Evolutionary conservation across 371 early-diverging fungal genomes (phyloP).

Genomic region (Syncephalastrum sp.): DNA sequence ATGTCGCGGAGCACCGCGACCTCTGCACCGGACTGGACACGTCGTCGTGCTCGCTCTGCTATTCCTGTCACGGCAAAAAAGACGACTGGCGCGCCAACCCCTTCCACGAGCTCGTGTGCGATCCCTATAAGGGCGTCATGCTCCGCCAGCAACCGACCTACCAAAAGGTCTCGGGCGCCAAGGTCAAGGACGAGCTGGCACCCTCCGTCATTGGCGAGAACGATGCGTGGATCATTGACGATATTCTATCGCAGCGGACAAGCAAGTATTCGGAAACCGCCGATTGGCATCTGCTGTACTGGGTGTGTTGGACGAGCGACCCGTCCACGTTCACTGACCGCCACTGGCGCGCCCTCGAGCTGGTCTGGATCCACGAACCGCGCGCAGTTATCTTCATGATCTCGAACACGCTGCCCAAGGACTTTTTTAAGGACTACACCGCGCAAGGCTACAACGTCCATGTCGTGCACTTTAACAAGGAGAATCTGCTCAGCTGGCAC

Average conservation of each 20-base stretch:
- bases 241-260: conserved; percentile 50
- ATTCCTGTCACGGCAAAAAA: conserved; percentile 53
- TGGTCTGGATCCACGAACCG: conserved; percentile 67
- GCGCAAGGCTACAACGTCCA: conserved; percentile 61
- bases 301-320: conserved; percentile 69
- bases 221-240: conserved; percentile 63
- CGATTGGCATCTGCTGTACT: conserved; percentile 61
- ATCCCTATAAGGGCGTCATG: conserved; percentile 52
- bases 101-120: conserved; percentile 42
- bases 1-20: conserved; percentile 31
- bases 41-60: conserved; percentile 52
- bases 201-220: conserved; percentile 41
- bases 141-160: conserved; percentile 16
- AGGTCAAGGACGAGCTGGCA: conserved; percentile 38
- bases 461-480: conserved; percentile 57
- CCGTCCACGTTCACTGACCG: conserved; percentile 59
- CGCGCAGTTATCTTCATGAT: conserved; percentile 61
- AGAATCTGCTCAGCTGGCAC: conserved; percentile 51
- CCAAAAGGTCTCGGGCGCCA: conserved; percentile 22
- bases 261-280: conserved; percentile 58
- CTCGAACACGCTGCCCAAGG: conserved; percentile 51
- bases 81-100: conserved; percentile 51
- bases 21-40: conserved; percentile 28
- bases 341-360: conserved; percentile 64
- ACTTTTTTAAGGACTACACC: conserved; percentile 57